Base-by-base conservation (phyloP, 768 basidiomycete genomes). In the Boletellus emodensis region DNA sequence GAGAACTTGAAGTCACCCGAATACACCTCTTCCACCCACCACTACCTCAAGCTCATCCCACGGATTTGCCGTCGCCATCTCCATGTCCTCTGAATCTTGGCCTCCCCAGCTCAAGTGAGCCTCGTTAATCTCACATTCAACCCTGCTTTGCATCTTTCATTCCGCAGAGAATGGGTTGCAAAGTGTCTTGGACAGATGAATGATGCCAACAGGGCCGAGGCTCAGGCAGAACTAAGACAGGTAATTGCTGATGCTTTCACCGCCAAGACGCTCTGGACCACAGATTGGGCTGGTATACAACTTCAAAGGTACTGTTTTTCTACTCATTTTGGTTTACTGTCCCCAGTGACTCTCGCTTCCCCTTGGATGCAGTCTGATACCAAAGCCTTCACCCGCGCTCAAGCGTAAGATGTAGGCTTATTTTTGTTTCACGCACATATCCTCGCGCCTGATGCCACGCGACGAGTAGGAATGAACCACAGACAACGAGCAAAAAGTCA, bases 231-330 rank as follows among this genome's bases (percentile, higher is more conserved):
- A 77, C 73, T 99, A 65, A 94, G 93, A 82, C 81, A 90, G 84
- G 88, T 93, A 80, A 96, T 99, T 70, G 87, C 89, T 81, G 83
- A 93, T 59, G 85, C 93, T 70, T 95, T 91, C 72, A 78, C 83
- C 54, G 78, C 83, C 63, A 84, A 89, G 66, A 80, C 87, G 1
- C 77, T 98, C 22, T 87, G 90, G 82, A 88, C 90, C n/a, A 95
- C 88, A 50, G 92, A 98, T 68, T 99, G 96, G 96, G 73, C 78
- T 10, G 85, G 80, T 30, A 80, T 94, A 32, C 88, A 95, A 70
- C 75, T 99, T 48, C 79, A 90, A 75, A 88, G 87, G 94, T 94
- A 49, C 47, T 49, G 45, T 50, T 20, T 48, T 44, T 37, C 24
- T 40, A 17, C 30, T 39, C 36, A 12, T 51, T 9, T 33, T 37